Conservation (phyloP, 2,329 filamentous ascomycete species). For the Fusarium globosum region DNA sequence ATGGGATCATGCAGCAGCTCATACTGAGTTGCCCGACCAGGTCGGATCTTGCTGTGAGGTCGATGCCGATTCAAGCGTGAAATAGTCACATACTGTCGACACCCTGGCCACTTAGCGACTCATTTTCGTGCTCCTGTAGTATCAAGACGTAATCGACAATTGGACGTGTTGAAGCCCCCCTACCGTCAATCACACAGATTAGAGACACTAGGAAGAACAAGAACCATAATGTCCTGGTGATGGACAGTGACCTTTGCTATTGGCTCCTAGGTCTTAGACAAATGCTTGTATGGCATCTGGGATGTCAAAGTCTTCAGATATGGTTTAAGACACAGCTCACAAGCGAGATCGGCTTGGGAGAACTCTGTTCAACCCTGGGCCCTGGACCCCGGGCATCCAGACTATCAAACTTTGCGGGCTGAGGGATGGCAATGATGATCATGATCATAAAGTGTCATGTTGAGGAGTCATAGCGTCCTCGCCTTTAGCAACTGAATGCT, state of each 20-base stretch:
- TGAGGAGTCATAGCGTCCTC: not conserved
- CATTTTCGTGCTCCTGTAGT: not conserved
- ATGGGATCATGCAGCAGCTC: constrained; percentile 1
- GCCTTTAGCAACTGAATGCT: not conserved
- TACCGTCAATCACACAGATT: constrained; percentile 4
- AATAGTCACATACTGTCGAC: not conserved
- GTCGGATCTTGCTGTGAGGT: constrained; percentile 17
- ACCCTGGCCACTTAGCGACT: not conserved
- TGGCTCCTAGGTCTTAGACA: constrained; percentile 7
- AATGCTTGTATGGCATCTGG: constrained; percentile 1
- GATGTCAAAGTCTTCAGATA: not conserved
- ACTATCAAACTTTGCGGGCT: not conserved
- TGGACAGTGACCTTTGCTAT: constrained; percentile 4
- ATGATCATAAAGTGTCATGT: not conserved
- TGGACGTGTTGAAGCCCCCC: not conserved
- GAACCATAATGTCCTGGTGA: constrained; percentile 1
- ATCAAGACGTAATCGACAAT: not conserved
- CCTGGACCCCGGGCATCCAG: not conserved
- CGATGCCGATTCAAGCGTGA: constrained; percentile 1
- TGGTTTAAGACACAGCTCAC: constrained; percentile 7
- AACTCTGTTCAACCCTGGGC: not conserved
- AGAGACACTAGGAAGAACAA: not conserved
- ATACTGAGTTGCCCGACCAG: not conserved
- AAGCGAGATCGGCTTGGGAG: not conserved
- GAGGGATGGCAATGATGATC: not conserved